Conservation (phyloP, 2,329 filamentous ascomycete species). For the Westerdykella ornata region DNA sequence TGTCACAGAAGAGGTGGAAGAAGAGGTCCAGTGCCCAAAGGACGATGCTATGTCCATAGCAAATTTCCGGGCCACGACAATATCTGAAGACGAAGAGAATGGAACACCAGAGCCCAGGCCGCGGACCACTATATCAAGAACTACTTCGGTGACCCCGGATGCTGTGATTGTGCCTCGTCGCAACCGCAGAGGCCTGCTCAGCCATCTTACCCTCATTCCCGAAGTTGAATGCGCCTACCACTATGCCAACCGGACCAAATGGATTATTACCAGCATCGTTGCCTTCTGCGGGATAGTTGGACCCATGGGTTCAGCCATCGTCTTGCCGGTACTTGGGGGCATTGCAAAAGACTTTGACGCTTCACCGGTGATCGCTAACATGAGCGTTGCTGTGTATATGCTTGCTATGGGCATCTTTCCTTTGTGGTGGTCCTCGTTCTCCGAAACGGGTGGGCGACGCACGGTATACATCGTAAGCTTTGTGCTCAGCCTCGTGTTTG, state of each 20-base stretch:
- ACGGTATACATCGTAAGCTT: constrained; percentile 36
- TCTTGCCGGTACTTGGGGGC: constrained; percentile 52
- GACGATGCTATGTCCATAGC: constrained; percentile 19
- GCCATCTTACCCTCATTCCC: constrained; percentile 62
- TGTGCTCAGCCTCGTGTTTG: constrained; percentile 29
- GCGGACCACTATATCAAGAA: constrained; percentile 19
- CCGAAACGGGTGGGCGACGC: constrained; percentile 29
- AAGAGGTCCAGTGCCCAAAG: constrained; percentile 5
- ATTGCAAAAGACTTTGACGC: constrained; percentile 30
- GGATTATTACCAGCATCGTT: constrained; percentile 72
- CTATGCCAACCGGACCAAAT: constrained; percentile 70
- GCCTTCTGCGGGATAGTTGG: constrained; percentile 69
- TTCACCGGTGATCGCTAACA: constrained; percentile 32
- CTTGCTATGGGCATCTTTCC: constrained; percentile 39
- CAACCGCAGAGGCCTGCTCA: constrained; percentile 65
- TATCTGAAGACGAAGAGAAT: constrained; percentile 13
- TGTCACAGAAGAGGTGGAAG: constrained; percentile 6
- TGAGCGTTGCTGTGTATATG: constrained; percentile 39
- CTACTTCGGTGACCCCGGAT: constrained; percentile 32
- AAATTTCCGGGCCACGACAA: constrained; percentile 19
- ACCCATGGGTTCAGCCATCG: constrained; percentile 77
- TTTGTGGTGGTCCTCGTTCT: constrained; percentile 38
- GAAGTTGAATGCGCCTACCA: constrained; percentile 72
- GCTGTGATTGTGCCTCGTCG: constrained; percentile 46
- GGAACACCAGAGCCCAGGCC: constrained; percentile 12